Percentiles rank a stretch among this genome's conserved stretches.
Conservation (phyloP, 176 grass and related monocot species). For the Phoenix roebelenii region DNA sequence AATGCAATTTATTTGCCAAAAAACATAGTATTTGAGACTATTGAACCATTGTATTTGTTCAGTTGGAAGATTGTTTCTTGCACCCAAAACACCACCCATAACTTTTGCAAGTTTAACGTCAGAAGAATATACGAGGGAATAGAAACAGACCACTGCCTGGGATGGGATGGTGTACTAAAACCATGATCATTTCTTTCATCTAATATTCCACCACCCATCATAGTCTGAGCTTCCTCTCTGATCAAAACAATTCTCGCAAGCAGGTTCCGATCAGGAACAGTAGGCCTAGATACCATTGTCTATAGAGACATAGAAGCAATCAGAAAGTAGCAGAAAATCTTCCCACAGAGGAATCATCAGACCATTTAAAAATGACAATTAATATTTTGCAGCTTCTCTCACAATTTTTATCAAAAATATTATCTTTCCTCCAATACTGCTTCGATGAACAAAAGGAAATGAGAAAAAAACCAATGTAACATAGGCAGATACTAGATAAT, state of each 20-base stretch:
- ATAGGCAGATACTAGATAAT: no score
- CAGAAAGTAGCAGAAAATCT: no score
- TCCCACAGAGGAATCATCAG: no score
- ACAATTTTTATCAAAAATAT: no score
- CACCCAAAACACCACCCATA: no score
- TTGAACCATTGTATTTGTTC: not conserved
- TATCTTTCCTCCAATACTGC: no score
- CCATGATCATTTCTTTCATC: conserved; percentile 93
- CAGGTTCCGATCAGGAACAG: conserved; percentile 64
- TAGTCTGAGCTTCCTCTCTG: conserved; percentile 74
- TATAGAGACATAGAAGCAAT: conserved; percentile 16
- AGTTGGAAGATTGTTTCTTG: not conserved
- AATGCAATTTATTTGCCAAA: no score
- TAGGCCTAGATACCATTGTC: conserved; percentile 76
- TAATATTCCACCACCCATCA: conserved; percentile 89
- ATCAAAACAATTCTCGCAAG: conserved; percentile 70
- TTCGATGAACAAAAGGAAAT: no score
- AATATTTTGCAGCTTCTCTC: no score
- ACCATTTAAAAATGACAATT: no score
- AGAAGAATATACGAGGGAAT: not conserved
- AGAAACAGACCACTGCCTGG: conserved; percentile 45
- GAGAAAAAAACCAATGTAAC: no score
- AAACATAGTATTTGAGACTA: not conserved
- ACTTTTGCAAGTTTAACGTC: no score
- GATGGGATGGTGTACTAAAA: conserved; percentile 60